Evolutionary conservation across 2,329 filamentous ascomycete genomes (phyloP), one percentile per base, ranked within the genome.

Genomic region (Ceratocystiopsis minuta): DNA sequence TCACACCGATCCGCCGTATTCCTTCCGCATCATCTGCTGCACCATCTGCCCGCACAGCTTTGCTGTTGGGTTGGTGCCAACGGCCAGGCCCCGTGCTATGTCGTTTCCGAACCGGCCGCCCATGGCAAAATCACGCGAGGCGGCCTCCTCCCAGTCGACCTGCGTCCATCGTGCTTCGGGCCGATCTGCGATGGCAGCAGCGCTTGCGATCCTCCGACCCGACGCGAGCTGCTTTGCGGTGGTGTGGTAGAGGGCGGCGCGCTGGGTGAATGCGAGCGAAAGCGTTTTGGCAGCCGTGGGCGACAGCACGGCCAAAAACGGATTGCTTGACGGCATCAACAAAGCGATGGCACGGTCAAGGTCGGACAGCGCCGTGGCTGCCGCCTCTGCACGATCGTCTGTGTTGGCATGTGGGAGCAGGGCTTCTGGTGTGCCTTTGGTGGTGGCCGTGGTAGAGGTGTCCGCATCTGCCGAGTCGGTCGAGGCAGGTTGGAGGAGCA

Each of bases 21-120:
- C 24, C 24, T 28, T 28, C 9, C 24, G 24, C 73, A 80, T 75
- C 39, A 75, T 76, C 57, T 79, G 72, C 39, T 70, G 67, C 34
- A 81, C 76, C 54, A 80, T 80, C 51, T 77, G 67, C 2, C 76
- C 77, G 52, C 77, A 81, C 36, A 80, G 59, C 59, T 80, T 80
- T 3, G 77, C 75, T 15, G 73, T 78, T 18, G 77, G 76, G 54
- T 80, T 81, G 24, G 71, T 70, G 54, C 66, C 68, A 40, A 80
- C 76, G 6, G 74, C 75, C 48, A 80, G 57, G 5, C 65, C 69
- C 53, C 74, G 77, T 16, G 75, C 75, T 47, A 80, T 66, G 43
- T 75, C 71, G 48, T 76, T 79, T 31, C 76, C 77, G 51, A 73
- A 78, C 44, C 72, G 64, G 15, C 75, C 76, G 28, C 75, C 77